Evolutionary conservation across 306 rosid species (phyloP), one percentile per base, ranked within the genome.

Genomic region (Urtica urens): DNA sequence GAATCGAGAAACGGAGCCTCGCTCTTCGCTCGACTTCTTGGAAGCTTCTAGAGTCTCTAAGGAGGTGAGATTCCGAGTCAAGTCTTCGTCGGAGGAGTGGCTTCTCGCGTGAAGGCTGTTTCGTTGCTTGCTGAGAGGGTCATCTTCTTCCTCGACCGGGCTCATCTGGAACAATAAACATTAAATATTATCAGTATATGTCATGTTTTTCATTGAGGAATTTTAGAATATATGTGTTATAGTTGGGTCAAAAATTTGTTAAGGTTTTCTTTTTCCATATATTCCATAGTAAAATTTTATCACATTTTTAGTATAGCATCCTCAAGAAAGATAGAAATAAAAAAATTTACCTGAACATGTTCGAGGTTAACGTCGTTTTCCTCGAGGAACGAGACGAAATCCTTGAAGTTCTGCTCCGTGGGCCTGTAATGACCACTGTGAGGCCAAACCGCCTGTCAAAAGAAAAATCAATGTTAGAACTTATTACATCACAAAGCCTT

Each of bases 361-460:
- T 69, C 75, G 46, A 92, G 84, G 62, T 69, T 81, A 59, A 86
- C 94, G 23, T 73, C 73, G 77, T 82, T 85, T 59, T 92, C 94
- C 41, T 74, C 55, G 19, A 92, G 96, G 75, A 82, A 92, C 27
- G 94, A 60, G 61, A 85, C 49, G 9, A 92, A 82, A 18, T 92
- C 99, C 69, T 79, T 60, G 35, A 92, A 92, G 35, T 92, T 92
- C 62, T 75, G 83, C 70, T 73, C 86, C 0, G 99, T 92, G 0
- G 99, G 99, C 39, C 72, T 86, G 50, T 92, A 92, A 53, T 92
- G 99, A 17, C 99, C 99, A 24, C 99, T 92, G 69, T 92, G 99
- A 73, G 99, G 94, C 99, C 96, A 92, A 63, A 92, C 94, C 33
- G 86, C 87, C 99, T 90, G 92, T 53, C 39, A 46, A 73, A 51